A percentile compares a stretch with the other conserved stretches of the same genome.
These are phyloP conservation scores for Tolypocladium amazonense DNA, from an alignment of 2,329 filamentous ascomycete genomes.

Conservation along the genomic window DNA sequence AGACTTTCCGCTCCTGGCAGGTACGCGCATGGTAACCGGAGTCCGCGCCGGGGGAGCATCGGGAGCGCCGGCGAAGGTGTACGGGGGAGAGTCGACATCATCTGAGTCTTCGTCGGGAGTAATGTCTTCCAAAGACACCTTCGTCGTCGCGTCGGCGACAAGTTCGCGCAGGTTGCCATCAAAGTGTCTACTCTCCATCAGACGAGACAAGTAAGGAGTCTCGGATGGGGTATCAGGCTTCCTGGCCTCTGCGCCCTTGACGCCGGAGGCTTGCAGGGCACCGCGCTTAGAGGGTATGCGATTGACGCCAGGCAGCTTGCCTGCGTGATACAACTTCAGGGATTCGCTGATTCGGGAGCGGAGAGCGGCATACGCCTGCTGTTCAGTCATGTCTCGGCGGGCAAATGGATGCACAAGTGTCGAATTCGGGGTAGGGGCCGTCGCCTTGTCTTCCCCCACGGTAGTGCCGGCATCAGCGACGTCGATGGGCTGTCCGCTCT, in stretches of 20 bases:
- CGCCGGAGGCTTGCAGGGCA: neutral
- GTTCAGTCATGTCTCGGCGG: slow-evolving; percentile 37
- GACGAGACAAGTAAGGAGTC: slow-evolving; percentile 56
- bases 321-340: slow-evolving; percentile 39
- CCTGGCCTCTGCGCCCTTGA: neutral
- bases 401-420: slow-evolving; percentile 23
- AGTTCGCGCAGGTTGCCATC: slow-evolving; percentile 46
- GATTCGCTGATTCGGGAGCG: slow-evolving; percentile 43
- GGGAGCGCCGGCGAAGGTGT: slow-evolving; percentile 4
- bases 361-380: slow-evolving; percentile 39
- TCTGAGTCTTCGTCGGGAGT: slow-evolving; percentile 46
- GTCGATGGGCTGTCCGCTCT: slow-evolving; percentile 76
- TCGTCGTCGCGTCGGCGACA: slow-evolving; percentile 49
- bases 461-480: slow-evolving; percentile 9
- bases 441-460: slow-evolving; percentile 14
- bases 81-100: slow-evolving; percentile 11
- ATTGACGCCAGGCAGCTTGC: slow-evolving; percentile 37
- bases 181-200: slow-evolving; percentile 53
- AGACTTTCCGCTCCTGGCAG: slow-evolving; percentile 45
- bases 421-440: slow-evolving; percentile 5
- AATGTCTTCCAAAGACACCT: slow-evolving; percentile 37
- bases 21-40: slow-evolving; percentile 44
- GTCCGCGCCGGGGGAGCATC: slow-evolving; percentile 16
- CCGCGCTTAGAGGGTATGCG: slow-evolving; percentile 29
- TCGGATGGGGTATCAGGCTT: slow-evolving; percentile 43